A percentile compares a stretch with the other conserved stretches of the same genome.
phyloP scores from a whole-genome alignment of 1,139 yeast species.

The Arxiozyma telluris region DNA sequence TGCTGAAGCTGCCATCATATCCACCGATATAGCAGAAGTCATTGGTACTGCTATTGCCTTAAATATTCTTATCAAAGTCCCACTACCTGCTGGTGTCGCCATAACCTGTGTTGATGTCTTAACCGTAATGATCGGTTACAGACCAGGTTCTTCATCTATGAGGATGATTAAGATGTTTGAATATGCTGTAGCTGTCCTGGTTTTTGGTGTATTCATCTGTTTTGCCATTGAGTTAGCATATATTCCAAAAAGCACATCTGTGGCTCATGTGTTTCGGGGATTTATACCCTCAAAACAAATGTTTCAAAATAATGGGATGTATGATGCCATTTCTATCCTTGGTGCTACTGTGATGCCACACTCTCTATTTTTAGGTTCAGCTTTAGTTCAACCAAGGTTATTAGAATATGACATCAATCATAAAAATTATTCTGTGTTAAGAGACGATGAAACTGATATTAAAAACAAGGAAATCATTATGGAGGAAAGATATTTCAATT shows the following conservation, averaged over 20 bases:
- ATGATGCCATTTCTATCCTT: constrained; percentile 65
- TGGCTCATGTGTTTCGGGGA: constrained; percentile 53
- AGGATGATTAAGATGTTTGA: constrained; percentile 59
- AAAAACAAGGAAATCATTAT: constrained; percentile 11
- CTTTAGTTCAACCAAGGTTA: constrained; percentile 64
- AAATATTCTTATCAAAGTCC: constrained; percentile 57
- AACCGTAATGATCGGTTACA: constrained; percentile 63
- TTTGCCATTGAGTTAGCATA: constrained; percentile 59
- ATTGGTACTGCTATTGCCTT: constrained; percentile 82
- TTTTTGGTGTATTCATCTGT: constrained; percentile 62
- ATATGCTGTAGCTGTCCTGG: constrained; percentile 54
- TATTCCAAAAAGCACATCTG: constrained; percentile 42
- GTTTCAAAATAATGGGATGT: constrained; percentile 55
- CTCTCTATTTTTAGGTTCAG: constrained; percentile 65
- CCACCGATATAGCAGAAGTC: constrained; percentile 82
- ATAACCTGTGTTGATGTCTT: constrained; percentile 66
- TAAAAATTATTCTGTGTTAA: constrained; percentile 32
- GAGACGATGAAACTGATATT: constrained; percentile 11
- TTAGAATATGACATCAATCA: constrained; percentile 49
- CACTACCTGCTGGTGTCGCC: constrained; percentile 71
- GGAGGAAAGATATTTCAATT: constrained; percentile 29
- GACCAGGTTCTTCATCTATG: constrained; percentile 58
- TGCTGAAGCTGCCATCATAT: constrained; percentile 74
- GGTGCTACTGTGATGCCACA: constrained; percentile 87
- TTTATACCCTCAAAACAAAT: constrained; percentile 58